Base-by-base conservation (phyloP, 306 rosid genomes). In the Gynostemma pentaphyllum region DNA sequence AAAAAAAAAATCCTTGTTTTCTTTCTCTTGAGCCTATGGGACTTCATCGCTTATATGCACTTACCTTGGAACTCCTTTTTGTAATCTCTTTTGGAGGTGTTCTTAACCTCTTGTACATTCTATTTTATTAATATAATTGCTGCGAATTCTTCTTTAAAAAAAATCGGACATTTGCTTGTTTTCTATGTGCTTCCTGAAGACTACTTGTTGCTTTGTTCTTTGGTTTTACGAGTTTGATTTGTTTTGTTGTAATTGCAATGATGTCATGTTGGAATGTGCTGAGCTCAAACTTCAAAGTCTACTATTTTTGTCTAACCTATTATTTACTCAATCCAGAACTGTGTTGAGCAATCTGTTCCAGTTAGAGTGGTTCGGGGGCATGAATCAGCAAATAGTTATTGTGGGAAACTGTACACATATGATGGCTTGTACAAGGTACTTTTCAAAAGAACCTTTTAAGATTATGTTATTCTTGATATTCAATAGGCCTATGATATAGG, bases 321-420 rank as follows among this genome's bases (percentile, higher is more conserved):
- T 76, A 23, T 67, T 45, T 45, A 3, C 47, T 63, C 57, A 59
- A 77, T 72, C 72, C 80, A 92, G 99, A 92, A 92, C 45, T 86
- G 84, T 69, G 73, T 71, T 23, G 95, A 79, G 40, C 95, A 92
- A 70, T 9, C 50, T 61, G 83, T 82, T 45, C 87, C 90, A 48
- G 95, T 92, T 41, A 84, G 99, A 79, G 99, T 92, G 47, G 42
- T 84, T 64, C 99, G 99, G 14, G 99, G 99, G 53, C 99, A 84
- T 66, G 83, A 73, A 40, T 92, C 84, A 65, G 19, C 75, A 16
- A 81, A 77, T 72, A 86, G 97, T 75, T 91, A 91, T 71, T 42
- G 84, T 62, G 81, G 89, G 24, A 92, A 83, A 86, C 76, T 92
- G 16, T 92, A 92, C 82, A 92, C 99, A 9, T 92, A 88, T 30